phyloP scores from a whole-genome alignment of 495 filamentous ascomycete genomes.

The Lophiostoma macrostomum region DNA sequence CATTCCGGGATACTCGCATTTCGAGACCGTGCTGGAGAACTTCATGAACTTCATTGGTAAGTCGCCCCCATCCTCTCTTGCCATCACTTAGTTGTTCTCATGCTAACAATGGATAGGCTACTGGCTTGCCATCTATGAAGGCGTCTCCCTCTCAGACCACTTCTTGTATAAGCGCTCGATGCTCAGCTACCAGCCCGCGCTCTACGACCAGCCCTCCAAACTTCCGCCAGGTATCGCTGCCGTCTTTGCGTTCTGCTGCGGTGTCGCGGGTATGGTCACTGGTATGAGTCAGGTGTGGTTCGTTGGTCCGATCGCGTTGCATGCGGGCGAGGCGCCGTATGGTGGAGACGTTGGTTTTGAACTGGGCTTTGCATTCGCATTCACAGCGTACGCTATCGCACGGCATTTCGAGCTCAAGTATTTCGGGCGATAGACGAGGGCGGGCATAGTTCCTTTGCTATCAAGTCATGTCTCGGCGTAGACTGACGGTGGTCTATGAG shows the following conservation, averaged over 20 bases:
- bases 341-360: constrained; percentile 79
- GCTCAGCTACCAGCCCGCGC: constrained; percentile 57
- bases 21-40: constrained; percentile 67
- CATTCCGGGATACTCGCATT: constrained; percentile 73
- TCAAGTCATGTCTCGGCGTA: too few species aligned
- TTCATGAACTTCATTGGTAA: constrained; percentile 72
- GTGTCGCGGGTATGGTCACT: constrained; percentile 67
- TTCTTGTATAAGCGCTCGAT: constrained; percentile 71
- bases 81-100: background rate
- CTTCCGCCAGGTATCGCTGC: constrained; percentile 74
- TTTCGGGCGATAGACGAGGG: constrained; percentile 50
- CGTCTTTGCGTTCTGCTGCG: constrained; percentile 61
- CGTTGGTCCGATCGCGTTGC: constrained; percentile 65
- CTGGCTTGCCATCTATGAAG: constrained; percentile 82
- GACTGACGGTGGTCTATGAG: too few species aligned
- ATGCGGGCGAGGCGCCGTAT: constrained; percentile 53
- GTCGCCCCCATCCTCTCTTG: background rate
- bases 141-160: constrained; percentile 69
- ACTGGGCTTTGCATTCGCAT: constrained; percentile 58
- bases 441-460: too few species aligned
- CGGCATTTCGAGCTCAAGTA: constrained; percentile 54
- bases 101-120: constrained; percentile 46
- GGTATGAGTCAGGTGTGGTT: constrained; percentile 80
- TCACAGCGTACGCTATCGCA: constrained; percentile 47
- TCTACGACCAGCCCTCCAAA: constrained; percentile 56